Percentiles rank a stretch among this genome's conserved stretches.
phyloP scores from a whole-genome alignment of 257 asterid species.

The Ophiorrhiza pumila region DNA sequence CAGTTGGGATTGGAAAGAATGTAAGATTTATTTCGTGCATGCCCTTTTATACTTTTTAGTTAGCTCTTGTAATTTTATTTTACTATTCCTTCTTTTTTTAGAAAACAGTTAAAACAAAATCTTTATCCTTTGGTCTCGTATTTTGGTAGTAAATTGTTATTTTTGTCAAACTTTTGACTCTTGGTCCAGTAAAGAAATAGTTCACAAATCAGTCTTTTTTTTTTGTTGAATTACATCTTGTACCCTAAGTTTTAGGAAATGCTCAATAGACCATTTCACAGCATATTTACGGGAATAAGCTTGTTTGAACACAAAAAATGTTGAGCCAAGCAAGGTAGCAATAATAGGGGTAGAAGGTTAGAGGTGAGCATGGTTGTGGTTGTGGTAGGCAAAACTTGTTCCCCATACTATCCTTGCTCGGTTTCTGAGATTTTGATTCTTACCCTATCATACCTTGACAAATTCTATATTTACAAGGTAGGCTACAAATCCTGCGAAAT shows the following conservation, averaged over 20 bases:
- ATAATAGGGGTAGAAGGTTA: not conserved
- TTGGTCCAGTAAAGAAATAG: too few relatives aligned
- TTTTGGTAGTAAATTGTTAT: not conserved
- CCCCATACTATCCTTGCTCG: not conserved
- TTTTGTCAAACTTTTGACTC: too few relatives aligned
- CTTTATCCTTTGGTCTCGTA: not conserved
- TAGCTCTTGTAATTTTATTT: not conserved
- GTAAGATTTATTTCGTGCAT: constrained; percentile 36
- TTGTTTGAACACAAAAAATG: too few relatives aligned
- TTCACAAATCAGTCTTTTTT: too few relatives aligned
- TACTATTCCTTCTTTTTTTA: not conserved
- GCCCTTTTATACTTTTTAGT: not conserved
- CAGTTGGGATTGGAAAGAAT: constrained; percentile 85
- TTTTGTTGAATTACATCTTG: too few relatives aligned
- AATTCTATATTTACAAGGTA: not conserved
- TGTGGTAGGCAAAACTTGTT: not conserved
- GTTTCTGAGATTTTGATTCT: not conserved
- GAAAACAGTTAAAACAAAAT: not conserved
- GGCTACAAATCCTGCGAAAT: not conserved
- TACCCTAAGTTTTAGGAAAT: too few relatives aligned
- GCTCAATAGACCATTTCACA: too few relatives aligned
- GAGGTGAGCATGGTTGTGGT: not conserved
- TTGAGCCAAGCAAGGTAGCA: too few relatives aligned
- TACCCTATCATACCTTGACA: not conserved
- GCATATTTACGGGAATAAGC: too few relatives aligned